Conservation (phyloP, 495 filamentous ascomycete genomes). For the Filosporella fistucella region DNA sequence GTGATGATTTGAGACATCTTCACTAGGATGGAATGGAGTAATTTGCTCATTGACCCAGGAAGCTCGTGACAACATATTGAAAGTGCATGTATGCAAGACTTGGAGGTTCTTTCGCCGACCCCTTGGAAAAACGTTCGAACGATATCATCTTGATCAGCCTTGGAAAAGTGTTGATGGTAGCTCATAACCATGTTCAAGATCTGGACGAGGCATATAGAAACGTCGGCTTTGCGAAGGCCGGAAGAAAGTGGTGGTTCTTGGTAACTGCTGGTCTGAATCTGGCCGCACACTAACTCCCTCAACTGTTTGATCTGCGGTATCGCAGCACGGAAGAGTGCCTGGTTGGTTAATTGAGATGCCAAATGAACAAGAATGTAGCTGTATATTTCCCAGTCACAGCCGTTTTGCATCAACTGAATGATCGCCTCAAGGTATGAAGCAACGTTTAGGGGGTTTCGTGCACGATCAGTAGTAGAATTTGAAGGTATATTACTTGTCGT, state of each 20-base stretch:
- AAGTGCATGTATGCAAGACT: conserved; percentile 89
- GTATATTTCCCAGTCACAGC: conserved; percentile 90
- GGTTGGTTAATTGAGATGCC: conserved; percentile 84
- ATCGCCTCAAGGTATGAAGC: conserved; percentile 73
- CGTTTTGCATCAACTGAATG: conserved; percentile 67
- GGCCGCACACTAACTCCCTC: conserved; percentile 73
- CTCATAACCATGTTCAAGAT: conserved; percentile 77
- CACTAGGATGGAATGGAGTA: conserved; percentile 75
- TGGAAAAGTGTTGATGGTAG: conserved; percentile 80
- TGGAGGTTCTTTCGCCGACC: conserved; percentile 80
- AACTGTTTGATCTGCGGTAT: conserved; percentile 69
- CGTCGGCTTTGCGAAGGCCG: conserved; percentile 80
- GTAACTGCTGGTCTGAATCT: conserved; percentile 69
- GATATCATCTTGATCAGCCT: conserved; percentile 82
- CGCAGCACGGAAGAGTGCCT: conserved; percentile 71
- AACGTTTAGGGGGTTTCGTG: conserved; percentile 48
- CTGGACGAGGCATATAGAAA: conserved; percentile 83
- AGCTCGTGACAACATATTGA: conserved; percentile 93
- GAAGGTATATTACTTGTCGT: not conserved
- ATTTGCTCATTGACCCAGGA: conserved; percentile 74
- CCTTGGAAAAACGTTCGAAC: conserved; percentile 80
- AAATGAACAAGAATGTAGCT: conserved; percentile 84
- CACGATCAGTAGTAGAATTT: not conserved
- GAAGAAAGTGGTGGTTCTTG: conserved; percentile 69
- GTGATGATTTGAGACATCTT: conserved; percentile 95